Evolutionary conservation across 2,329 filamentous ascomycete genomes (phyloP).

Genomic region (Trichoderma gracile): DNA sequence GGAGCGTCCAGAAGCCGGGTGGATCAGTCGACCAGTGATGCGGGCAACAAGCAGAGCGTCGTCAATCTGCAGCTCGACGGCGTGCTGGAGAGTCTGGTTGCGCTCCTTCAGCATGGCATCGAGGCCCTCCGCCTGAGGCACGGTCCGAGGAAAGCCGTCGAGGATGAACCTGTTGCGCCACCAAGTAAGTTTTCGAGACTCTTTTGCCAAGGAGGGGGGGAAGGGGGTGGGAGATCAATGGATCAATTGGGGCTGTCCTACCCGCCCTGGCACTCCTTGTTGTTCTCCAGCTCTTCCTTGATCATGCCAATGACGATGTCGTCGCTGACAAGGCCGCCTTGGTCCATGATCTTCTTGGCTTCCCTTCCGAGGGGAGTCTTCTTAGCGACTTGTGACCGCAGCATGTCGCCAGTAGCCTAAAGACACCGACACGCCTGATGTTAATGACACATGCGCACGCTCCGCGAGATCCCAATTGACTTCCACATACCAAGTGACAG

Average conservation of each 20-base stretch:
- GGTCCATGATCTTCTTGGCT: slow-evolving; percentile 99
- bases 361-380: slow-evolving; percentile 93
- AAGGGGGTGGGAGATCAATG: slow-evolving; percentile 28
- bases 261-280: slow-evolving; percentile 96
- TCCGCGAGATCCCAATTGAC: background rate
- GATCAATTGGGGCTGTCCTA: slow-evolving; percentile 52
- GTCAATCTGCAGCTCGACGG: slow-evolving; percentile 95
- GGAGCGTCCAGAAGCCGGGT: slow-evolving; percentile 92
- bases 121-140: slow-evolving; percentile 90
- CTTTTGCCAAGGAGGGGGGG: background rate
- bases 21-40: slow-evolving; percentile 93
- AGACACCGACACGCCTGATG: slow-evolving; percentile 25
- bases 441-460: background rate
- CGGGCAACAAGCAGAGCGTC: slow-evolving; percentile 89
- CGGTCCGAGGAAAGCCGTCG: slow-evolving; percentile 96
- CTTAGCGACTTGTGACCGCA: slow-evolving; percentile 95
- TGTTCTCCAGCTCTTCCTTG: slow-evolving; percentile 91
- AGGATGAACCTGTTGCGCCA: slow-evolving; percentile 80
- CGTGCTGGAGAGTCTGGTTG: slow-evolving; percentile 86
- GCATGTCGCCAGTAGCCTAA: slow-evolving; percentile 97
- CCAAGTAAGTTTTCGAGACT: background rate
- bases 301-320: slow-evolving; percentile 99
- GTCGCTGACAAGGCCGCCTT: slow-evolving; percentile 94
- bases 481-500: slow-evolving; percentile 86
- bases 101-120: slow-evolving; percentile 83